Conservation (phyloP, 2,329 filamentous ascomycete genomes). For the Pezicula neosporulosa region DNA sequence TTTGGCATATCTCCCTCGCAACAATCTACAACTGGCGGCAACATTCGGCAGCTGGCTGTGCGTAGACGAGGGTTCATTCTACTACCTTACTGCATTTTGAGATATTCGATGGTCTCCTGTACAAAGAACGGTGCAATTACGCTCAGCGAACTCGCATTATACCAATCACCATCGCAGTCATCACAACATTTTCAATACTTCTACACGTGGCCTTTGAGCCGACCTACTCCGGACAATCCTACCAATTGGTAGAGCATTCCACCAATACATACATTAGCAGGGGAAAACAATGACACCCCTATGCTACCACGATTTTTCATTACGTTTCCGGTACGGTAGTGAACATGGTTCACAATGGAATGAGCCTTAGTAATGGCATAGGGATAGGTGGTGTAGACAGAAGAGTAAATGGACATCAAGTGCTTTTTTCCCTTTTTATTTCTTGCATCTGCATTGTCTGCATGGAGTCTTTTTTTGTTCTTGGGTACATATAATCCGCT, state of each 20-base stretch:
- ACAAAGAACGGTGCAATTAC: not conserved
- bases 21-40: slow-evolving; percentile 4
- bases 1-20: slow-evolving; percentile 9
- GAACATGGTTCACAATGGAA: too few relatives aligned
- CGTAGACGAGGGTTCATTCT: slow-evolving; percentile 10
- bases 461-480: too few relatives aligned
- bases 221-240: not conserved
- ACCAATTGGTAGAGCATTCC: not conserved
- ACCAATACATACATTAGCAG: too few relatives aligned
- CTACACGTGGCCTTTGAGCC: not conserved
- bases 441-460: too few relatives aligned
- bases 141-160: not conserved
- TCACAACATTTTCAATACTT: not conserved
- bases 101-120: not conserved
- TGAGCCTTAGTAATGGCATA: too few relatives aligned
- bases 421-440: too few relatives aligned
- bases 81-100: not conserved
- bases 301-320: too few relatives aligned
- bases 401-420: too few relatives aligned
- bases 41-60: slow-evolving; percentile 19
- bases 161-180: not conserved
- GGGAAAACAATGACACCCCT: too few relatives aligned
- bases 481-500: too few relatives aligned
- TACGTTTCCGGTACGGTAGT: too few relatives aligned
- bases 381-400: too few relatives aligned